Base-by-base conservation (phyloP, 225 moss, liverwort and hornwort genomes). In the Anthoceros angustus region DNA sequence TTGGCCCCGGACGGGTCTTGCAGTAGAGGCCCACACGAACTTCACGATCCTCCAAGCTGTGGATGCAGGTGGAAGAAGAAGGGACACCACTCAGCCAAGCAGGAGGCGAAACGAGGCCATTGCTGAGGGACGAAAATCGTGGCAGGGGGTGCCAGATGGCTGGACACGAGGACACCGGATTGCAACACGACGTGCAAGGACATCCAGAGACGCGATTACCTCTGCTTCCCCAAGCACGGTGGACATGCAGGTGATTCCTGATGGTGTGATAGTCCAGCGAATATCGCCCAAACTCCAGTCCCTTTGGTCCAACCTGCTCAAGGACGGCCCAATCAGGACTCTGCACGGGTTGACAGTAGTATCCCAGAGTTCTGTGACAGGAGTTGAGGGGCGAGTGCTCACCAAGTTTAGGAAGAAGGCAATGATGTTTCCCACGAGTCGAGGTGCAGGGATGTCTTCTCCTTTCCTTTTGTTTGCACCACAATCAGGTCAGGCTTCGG, bases 211-310 rank as follows among this genome's bases (percentile, higher is more conserved):
- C 50, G 40, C 20, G 14, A 39, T 60, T 84, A 95, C 95, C 95
- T 80, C 74, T 80, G 82, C 71, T 86, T 80, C 21, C 98, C 98
- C 92, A 98, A 9, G 71, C 74, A 77, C 91, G 79, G 62, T 87
- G 66, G 38, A 98, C 98, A 77, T 92, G 78, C 41, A 98, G 77
- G 70, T 87, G 89, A 63, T 98, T 98, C 63, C 92, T 80, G 69
- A 98, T 91, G 66, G 63, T 98, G 68, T 98, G 98, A 70, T 98
- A 98, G 71, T 98, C 98, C 78, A 98, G 81, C 66, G 98, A 98
- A 68, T 92, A 98, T 24, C 92, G 86, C 43, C 98, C 98, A 70
- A 98, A 98, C 79, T 98, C 98, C 55, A 98, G 84, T 64, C 98
- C 98, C 70, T 92, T 98, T 7, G 98, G 98, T 43, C 98, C 98